Evolutionary conservation across 139 green algal species (phyloP).

Genomic region (Haematococcus lacustris): DNA sequence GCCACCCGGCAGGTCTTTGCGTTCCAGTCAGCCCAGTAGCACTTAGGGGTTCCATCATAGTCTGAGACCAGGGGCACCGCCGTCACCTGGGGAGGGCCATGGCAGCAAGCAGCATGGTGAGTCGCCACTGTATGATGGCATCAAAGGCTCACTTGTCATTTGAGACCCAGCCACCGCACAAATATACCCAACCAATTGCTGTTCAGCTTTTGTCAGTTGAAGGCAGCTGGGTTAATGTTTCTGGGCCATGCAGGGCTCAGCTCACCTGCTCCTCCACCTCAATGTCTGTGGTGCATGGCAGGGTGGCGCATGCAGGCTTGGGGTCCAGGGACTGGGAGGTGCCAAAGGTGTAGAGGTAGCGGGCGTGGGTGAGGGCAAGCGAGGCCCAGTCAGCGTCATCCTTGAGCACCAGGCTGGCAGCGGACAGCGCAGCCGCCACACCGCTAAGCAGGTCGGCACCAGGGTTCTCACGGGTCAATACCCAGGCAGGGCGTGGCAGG

Average conservation of each 20-base stretch:
- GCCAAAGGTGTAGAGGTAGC: not conserved
- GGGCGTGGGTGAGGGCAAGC: not conserved
- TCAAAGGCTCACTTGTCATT: too few relatives aligned
- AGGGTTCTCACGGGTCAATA: not conserved
- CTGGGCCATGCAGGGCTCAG: too few relatives aligned
- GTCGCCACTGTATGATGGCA: not conserved
- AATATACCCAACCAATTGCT: not conserved
- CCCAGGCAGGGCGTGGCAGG: too few relatives aligned
- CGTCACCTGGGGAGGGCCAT: too few relatives aligned
- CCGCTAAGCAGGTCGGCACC: not conserved
- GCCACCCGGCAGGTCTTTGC: not conserved
- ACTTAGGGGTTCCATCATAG: not conserved
- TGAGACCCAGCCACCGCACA: too few relatives aligned
- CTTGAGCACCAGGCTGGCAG: not conserved
- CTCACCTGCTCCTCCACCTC: too few relatives aligned
- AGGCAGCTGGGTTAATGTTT: not conserved
- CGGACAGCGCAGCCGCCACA: not conserved
- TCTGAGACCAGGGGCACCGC: too few relatives aligned
- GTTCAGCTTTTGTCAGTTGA: not conserved
- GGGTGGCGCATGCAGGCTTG: not conserved
- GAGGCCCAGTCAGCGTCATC: not conserved
- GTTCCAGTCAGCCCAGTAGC: constrained; percentile 2
- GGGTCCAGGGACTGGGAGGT: not conserved
- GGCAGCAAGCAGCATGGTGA: not conserved
- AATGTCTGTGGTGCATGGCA: not conserved